Evolutionary conservation across 2,329 filamentous ascomycete genomes (phyloP).

Genomic region (Exophiala oligosperma): DNA sequence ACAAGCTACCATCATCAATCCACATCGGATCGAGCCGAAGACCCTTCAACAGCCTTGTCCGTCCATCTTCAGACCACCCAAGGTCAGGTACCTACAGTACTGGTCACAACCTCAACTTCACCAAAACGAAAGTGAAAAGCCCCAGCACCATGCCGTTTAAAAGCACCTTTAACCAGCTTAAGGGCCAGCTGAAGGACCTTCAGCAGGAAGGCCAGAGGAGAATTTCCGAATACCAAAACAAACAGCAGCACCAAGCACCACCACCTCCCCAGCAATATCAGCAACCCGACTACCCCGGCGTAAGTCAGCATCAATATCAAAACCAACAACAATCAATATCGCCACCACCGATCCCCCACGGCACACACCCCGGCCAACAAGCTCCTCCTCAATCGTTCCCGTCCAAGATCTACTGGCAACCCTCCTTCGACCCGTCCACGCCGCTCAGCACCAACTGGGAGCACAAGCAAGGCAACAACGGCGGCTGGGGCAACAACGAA

Average conservation of each 20-base stretch:
- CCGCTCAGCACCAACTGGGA: conserved; percentile 26
- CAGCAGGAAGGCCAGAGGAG: conserved; percentile 21
- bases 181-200: conserved; percentile 21
- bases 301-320: conserved; percentile 3
- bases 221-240: background rate
- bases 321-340: conserved; percentile 9
- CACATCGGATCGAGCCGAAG: too few species aligned
- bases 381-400: conserved; percentile 6
- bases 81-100: background rate
- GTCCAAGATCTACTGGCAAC: conserved; percentile 24
- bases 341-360: conserved; percentile 22
- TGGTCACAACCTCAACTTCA: too few species aligned
- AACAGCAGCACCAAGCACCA: background rate
- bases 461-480: conserved; percentile 28
- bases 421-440: conserved; percentile 21
- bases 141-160: conserved; percentile 21
- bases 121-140: too few species aligned
- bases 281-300: background rate
- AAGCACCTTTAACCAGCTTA: conserved; percentile 15
- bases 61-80: too few species aligned
- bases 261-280: background rate
- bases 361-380: conserved; percentile 11
- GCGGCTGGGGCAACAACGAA: conserved; percentile 31
- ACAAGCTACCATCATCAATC: too few species aligned
- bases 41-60: too few species aligned